Evolutionary conservation across 176 grass and related monocot species (phyloP).

Genomic region (Aegilops longissima): DNA sequence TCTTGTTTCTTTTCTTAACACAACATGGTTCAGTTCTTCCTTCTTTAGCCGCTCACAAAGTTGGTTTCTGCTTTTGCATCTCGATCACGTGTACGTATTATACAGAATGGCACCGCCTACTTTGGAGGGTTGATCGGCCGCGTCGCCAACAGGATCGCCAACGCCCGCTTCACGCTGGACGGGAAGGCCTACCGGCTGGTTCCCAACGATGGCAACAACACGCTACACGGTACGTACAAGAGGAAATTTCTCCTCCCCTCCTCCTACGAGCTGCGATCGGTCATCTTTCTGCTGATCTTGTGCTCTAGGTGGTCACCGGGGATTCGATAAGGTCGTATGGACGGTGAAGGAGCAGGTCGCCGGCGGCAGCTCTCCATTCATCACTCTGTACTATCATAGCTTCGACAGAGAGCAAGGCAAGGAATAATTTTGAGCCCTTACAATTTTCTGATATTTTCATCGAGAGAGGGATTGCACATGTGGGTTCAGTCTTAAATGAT

Average conservation of each 20-base stretch:
- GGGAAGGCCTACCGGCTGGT: constrained; percentile 47
- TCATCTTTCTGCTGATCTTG: too few relatives aligned
- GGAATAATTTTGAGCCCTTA: background rate
- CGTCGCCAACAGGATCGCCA: constrained; percentile 70
- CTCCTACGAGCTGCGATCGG: background rate
- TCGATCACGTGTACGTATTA: background rate
- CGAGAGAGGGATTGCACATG: too few relatives aligned
- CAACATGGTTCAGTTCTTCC: background rate
- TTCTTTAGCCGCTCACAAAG: background rate
- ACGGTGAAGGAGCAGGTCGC: constrained; percentile 64
- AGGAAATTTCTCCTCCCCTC: background rate
- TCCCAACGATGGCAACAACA: constrained; percentile 75
- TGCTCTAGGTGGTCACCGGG: constrained; percentile 59
- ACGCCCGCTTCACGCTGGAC: constrained; percentile 59
- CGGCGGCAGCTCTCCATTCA: constrained; percentile 48
- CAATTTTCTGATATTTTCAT: too few relatives aligned
- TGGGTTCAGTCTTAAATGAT: too few relatives aligned
- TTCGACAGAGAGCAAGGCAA: constrained; percentile 87
- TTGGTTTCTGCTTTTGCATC: background rate
- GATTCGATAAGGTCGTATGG: constrained; percentile 79
- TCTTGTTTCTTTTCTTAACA: background rate
- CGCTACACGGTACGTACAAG: constrained; percentile 53
- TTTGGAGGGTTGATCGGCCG: constrained; percentile 87
- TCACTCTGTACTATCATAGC: constrained; percentile 76
- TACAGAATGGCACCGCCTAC: constrained; percentile 68